A percentile compares a stretch with the other conserved stretches of the same genome.
phyloP scores from a whole-genome alignment of 2,329 filamentous ascomycete genomes.

The Cercospora canescens region DNA sequence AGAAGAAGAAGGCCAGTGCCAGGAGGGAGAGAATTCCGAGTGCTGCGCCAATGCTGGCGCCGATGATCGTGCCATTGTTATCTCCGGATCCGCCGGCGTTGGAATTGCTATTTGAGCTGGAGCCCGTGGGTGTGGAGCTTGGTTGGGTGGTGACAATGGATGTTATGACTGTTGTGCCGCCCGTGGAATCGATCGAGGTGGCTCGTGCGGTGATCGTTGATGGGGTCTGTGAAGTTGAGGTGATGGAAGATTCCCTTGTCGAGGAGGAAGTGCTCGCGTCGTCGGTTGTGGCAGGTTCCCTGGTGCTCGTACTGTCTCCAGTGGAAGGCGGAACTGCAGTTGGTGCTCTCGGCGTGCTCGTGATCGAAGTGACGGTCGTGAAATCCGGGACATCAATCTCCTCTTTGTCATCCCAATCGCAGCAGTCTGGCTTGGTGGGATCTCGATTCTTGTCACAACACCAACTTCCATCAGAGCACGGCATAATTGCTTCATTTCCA shows the following conservation, averaged over 20 bases:
- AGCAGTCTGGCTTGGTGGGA: slow-evolving; percentile 24
- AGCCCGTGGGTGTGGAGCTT: not conserved
- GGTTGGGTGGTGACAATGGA: not conserved
- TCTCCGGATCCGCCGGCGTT: not conserved
- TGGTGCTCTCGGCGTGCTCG: slow-evolving; percentile 14
- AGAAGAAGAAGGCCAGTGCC: slow-evolving; percentile 8
- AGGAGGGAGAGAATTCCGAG: slow-evolving; percentile 5
- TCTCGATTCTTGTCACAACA: slow-evolving; percentile 34
- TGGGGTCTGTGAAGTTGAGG: not conserved
- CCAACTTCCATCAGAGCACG: slow-evolving; percentile 32
- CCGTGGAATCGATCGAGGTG: slow-evolving; percentile 6
- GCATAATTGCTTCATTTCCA: slow-evolving; percentile 35
- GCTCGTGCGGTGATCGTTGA: slow-evolving; percentile 4
- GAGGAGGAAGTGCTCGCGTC: not conserved
- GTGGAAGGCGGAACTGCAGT: slow-evolving; percentile 1
- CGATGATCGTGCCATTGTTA: slow-evolving; percentile 10
- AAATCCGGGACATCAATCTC: slow-evolving; percentile 23
- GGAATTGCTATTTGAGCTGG: not conserved
- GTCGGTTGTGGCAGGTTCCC: not conserved
- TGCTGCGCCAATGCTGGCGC: slow-evolving; percentile 10
- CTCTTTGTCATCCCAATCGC: slow-evolving; percentile 14
- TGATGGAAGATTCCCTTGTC: not conserved
- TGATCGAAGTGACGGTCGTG: slow-evolving; percentile 22
- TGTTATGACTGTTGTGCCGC: slow-evolving; percentile 3
- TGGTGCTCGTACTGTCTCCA: not conserved